A percentile compares a stretch with the other conserved stretches of the same genome.
Evolutionary conservation across 2,329 filamentous ascomycete genomes (phyloP).

Genomic region (Fusarium penzigii): DNA sequence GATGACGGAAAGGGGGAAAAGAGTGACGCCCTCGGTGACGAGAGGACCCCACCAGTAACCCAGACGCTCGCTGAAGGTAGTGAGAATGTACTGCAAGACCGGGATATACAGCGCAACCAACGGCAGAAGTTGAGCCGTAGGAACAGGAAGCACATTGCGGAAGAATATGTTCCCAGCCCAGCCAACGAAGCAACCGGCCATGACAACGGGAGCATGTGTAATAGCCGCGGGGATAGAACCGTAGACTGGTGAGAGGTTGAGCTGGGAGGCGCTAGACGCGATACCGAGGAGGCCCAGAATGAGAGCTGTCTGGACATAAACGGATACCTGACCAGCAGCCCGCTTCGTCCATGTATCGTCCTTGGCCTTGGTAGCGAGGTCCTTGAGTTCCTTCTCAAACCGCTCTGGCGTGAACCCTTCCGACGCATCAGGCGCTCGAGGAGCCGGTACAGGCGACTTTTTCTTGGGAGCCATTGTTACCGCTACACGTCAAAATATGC

Average conservation of each 20-base stretch:
- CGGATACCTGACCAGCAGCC: slow-evolving; percentile 37
- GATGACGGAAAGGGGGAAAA: slow-evolving; percentile 68
- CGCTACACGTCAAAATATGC: slow-evolving; percentile 1
- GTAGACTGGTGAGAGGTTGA: slow-evolving; percentile 83
- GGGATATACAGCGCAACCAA: slow-evolving; percentile 77
- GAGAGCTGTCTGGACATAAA: slow-evolving; percentile 38
- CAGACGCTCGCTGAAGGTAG: slow-evolving; percentile 63
- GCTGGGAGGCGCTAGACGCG: slow-evolving; percentile 70
- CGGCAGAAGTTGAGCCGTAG: slow-evolving; percentile 60
- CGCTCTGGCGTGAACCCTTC: slow-evolving; percentile 48
- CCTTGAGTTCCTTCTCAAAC: slow-evolving; percentile 56
- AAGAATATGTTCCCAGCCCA: slow-evolving; percentile 68
- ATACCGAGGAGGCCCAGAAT: slow-evolving; percentile 49
- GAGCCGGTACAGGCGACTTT: slow-evolving; percentile 8
- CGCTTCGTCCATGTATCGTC: slow-evolving; percentile 35
- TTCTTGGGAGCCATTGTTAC: slow-evolving; percentile 25
- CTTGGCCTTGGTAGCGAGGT: slow-evolving; percentile 48
- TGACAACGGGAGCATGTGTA: slow-evolving; percentile 69
- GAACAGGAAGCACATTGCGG: slow-evolving; percentile 44
- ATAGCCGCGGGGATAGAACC: slow-evolving; percentile 76
- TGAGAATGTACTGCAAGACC: slow-evolving; percentile 70
- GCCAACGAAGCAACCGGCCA: slow-evolving; percentile 67
- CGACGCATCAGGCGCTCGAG: slow-evolving; percentile 26
- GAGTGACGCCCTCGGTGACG: slow-evolving; percentile 71
- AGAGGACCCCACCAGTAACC: slow-evolving; percentile 74